These are phyloP conservation scores for Chrysosporium keratinophilum DNA, from an alignment of 2,329 filamentous ascomycete genomes.

Conservation along the genomic window DNA sequence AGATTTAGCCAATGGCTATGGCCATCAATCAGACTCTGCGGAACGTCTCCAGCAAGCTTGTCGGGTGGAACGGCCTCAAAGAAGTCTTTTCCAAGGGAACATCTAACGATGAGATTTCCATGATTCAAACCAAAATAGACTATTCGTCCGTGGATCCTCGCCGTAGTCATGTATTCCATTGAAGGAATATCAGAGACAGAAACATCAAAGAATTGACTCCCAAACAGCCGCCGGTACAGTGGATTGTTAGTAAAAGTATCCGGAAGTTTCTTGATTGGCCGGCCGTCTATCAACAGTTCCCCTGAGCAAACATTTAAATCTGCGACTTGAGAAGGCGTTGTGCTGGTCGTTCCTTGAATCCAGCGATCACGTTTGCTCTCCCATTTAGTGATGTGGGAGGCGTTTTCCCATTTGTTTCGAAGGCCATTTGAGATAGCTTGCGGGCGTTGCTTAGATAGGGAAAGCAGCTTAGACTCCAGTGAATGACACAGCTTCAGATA, in stretches of 20 bases:
- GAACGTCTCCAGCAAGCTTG: not conserved
- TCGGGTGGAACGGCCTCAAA: not conserved
- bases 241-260: not conserved
- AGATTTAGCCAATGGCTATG: not conserved
- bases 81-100: not conserved
- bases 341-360: not conserved
- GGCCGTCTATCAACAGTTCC: conserved; percentile 6
- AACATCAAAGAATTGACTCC: not conserved
- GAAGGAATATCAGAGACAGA: not conserved
- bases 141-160: not conserved
- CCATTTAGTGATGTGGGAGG: not conserved
- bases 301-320: conserved; percentile 1
- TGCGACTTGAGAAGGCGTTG: not conserved
- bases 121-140: not conserved
- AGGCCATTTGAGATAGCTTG: not conserved
- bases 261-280: not conserved
- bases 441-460: not conserved
- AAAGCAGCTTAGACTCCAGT: not conserved
- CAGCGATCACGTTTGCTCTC: not conserved
- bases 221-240: conserved; percentile 4
- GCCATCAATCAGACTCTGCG: not conserved
- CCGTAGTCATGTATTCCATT: not conserved
- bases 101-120: not conserved
- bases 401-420: not conserved
- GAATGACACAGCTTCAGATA: not conserved